Evolutionary conservation across 345 rosid genomes (phyloP).

Genomic region (Lumnitzera racemosa): DNA sequence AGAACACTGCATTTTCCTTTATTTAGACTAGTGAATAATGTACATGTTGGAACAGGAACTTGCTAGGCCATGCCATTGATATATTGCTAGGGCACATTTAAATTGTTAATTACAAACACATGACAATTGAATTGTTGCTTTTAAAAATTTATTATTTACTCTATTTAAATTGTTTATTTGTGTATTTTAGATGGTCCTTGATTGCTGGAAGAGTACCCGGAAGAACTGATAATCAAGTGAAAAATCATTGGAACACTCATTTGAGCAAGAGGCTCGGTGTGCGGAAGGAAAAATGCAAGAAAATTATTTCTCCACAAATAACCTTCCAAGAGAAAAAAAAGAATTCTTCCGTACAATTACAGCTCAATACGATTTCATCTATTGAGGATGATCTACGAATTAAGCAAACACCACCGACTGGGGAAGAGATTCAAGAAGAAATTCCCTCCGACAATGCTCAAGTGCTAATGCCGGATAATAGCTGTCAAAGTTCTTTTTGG

Average conservation of each 20-base stretch:
- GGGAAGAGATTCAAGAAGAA: neutral
- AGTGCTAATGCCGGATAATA: neutral
- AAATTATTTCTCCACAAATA: neutral
- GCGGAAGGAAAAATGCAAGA: constrained; percentile 3
- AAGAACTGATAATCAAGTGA: constrained; percentile 43
- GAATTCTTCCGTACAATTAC: neutral
- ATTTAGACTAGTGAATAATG: too few species aligned
- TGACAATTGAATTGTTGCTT: too few species aligned
- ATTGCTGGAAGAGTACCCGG: constrained; percentile 41
- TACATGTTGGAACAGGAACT: too few species aligned
- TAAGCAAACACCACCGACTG: neutral
- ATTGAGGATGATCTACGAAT: neutral
- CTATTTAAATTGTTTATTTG: neutral
- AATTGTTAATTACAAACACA: too few species aligned
- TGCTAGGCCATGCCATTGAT: neutral
- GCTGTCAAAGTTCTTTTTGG: constrained; percentile 13
- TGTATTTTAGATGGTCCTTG: constrained; percentile 29
- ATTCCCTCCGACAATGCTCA: neutral
- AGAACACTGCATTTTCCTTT: too few species aligned
- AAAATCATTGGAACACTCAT: constrained; percentile 40
- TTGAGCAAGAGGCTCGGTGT: constrained; percentile 25
- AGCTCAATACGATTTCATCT: neutral
- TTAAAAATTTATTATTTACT: neutral
- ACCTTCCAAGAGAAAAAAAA: neutral
- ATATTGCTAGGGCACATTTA: too few species aligned